Base-by-base conservation (phyloP, 2,329 filamentous ascomycete species). In the Aspergillus intermedius region DNA sequence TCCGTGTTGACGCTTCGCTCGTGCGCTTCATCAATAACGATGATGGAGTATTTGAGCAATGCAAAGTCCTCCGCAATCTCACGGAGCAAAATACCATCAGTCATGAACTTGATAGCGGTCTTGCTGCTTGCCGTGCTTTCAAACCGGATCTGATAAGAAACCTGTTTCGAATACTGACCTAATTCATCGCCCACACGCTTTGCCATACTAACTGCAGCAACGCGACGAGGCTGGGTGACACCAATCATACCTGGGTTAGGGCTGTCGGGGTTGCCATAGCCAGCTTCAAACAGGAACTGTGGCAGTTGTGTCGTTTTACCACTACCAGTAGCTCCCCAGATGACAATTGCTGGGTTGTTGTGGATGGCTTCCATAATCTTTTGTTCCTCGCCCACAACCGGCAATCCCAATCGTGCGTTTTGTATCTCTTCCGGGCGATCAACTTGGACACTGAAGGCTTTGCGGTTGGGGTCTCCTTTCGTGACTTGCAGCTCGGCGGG, bases 51-150 rank as follows among this genome's bases (percentile, higher is more conserved):
- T 59, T 94, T 94, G 44, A 79, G 82, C 41, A 98, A 72, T 0
- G 88, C 79, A 61, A 97, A 89, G 64, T 98, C 93, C 55, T 93
- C 84, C 0, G 88, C 84, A 47, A 96, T 86, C 68, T 98, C 93
- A 49, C 93, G 84, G 8, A 98, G 78, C 51, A 98, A 75, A 23
- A 98, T 90, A 78, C 93, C 93, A 68, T 98, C 93, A 0, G 93
- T 98, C 91, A 98, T 96, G 72, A 97, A 98, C 67, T 98, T 98
- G 66, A 98, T 82, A 5, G 88, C 87, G 0, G 93, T 98, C 46
- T 89, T 85, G 23, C 83, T 76, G 44, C 83, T 82, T 1, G 87
- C 83, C 0, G 84, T 91, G 44, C 86, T 89, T 63, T 98, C 93
- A 56, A 97, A 98, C 21, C 94, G 86, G 59, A 98, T 96, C 66